phyloP scores from a whole-genome alignment of 345 rosid species.

The Gossypioides kirkii region DNA sequence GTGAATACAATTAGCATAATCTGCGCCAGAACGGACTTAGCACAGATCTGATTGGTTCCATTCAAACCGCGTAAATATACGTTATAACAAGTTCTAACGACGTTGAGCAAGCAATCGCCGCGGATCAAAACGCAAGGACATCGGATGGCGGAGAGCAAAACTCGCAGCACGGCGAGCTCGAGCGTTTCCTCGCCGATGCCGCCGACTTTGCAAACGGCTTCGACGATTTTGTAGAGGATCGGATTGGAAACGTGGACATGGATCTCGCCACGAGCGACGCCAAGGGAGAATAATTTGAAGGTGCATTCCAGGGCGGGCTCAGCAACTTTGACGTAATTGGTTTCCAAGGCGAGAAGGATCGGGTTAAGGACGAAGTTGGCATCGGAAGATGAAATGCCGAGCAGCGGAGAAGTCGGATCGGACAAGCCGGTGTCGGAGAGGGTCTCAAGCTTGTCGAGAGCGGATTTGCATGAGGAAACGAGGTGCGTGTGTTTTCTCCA shows the following conservation, averaged over 20 bases:
- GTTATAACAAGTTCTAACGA: constrained; percentile 87
- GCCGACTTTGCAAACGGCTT: constrained; percentile 53
- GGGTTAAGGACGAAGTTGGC: constrained; percentile 59
- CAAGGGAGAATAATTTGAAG: constrained; percentile 67
- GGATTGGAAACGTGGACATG: constrained; percentile 25
- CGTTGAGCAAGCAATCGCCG: constrained; percentile 68
- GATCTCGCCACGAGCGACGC: constrained; percentile 63
- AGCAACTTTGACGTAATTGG: constrained; percentile 63
- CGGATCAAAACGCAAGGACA: constrained; percentile 71
- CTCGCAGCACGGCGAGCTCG: constrained; percentile 74
- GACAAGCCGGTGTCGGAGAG: constrained; percentile 35
- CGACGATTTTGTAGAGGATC: constrained; percentile 37
- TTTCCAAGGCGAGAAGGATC: constrained; percentile 59
- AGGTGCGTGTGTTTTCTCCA: constrained; percentile 92
- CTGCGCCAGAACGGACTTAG: constrained; percentile 89
- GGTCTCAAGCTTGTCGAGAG: constrained; percentile 72
- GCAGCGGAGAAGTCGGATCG: constrained; percentile 46
- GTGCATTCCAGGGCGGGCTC: constrained; percentile 88
- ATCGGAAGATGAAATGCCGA: constrained; percentile 60
- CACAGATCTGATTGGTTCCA: constrained; percentile 96
- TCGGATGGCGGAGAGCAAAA: constrained; percentile 69
- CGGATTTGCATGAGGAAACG: constrained; percentile 81
- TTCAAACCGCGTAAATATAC: constrained; percentile 76
- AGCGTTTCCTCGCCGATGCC: constrained; percentile 67
- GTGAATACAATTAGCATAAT: constrained; percentile 69